Evolutionary conservation across 140 eudicot species (phyloP).

Genomic region (Artemisia princeps): DNA sequence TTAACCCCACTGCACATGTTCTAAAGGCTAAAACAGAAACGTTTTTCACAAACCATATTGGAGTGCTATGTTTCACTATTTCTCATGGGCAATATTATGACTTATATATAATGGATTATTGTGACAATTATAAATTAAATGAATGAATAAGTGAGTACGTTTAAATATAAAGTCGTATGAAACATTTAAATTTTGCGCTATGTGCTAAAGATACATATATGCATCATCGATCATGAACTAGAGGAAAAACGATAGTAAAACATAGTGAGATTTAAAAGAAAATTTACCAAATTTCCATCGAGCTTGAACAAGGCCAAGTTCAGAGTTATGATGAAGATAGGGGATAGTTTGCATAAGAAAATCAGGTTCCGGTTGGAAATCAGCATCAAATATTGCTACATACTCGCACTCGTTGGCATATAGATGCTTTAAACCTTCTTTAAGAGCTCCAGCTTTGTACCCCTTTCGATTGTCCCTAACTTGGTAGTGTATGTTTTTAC

Average conservation of each 20-base stretch:
- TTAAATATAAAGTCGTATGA: too few relatives aligned
- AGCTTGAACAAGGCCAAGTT: conserved; percentile 67
- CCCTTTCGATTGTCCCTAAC: conserved; percentile 56
- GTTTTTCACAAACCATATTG: too few relatives aligned
- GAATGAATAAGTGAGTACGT: too few relatives aligned
- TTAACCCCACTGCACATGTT: too few relatives aligned
- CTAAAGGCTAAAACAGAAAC: too few relatives aligned
- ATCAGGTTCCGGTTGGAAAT: conserved; percentile 72
- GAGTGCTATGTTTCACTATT: too few relatives aligned
- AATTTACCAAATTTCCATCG: conserved; percentile 66
- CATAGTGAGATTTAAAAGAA: background rate
- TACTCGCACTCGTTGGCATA: conserved; percentile 57
- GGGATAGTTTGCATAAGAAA: conserved; percentile 53
- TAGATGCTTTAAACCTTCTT: conserved; percentile 49
- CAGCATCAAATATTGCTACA: conserved; percentile 73
- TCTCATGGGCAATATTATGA: too few relatives aligned
- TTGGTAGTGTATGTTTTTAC: conserved; percentile 53
- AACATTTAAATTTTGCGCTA: too few relatives aligned
- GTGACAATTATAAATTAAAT: too few relatives aligned
- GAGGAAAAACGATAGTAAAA: background rate
- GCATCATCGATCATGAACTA: background rate
- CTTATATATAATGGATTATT: too few relatives aligned
- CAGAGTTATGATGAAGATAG: conserved; percentile 51
- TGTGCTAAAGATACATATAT: too few relatives aligned
- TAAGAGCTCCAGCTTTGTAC: conserved; percentile 72